Conservation (phyloP, 1,284 basidiomycete genomes). For the Gymnopus androsaceus region DNA sequence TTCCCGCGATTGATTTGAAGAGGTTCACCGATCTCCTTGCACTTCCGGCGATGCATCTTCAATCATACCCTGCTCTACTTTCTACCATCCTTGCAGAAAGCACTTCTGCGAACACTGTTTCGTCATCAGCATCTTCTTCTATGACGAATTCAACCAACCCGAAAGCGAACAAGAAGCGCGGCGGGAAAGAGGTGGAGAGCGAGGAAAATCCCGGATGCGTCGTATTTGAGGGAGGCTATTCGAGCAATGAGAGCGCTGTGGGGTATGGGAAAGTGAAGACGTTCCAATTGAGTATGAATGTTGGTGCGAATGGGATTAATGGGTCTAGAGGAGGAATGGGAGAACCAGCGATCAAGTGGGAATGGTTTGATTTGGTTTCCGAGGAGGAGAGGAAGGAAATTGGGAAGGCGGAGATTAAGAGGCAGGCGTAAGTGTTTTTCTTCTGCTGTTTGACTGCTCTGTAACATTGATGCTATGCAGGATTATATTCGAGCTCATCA, state of each 20-base stretch:
- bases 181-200: not conserved
- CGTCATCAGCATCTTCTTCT: not conserved
- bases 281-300: constrained; percentile 85
- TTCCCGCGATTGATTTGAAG: constrained; percentile 1
- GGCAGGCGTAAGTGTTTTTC: constrained; percentile 59
- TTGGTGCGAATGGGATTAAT: constrained; percentile 56
- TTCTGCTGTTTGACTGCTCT: not conserved
- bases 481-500: constrained; percentile 93
- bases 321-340: not conserved
- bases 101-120: constrained; percentile 32
- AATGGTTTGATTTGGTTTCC: constrained; percentile 88
- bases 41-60: constrained; percentile 85
- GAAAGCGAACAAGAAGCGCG: not conserved
- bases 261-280: constrained; percentile 78
- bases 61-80: constrained; percentile 86
- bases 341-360: constrained; percentile 50
- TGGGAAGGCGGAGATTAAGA: constrained; percentile 76
- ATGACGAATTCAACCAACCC: not conserved
- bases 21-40: constrained; percentile 48
- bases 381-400: constrained; percentile 65
- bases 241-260: constrained; percentile 80
- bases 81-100: constrained; percentile 87
- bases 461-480: too few relatives aligned
- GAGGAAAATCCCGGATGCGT: constrained; percentile 77
- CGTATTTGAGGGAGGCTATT: constrained; percentile 77